phyloP scores from a whole-genome alignment of 768 basidiomycete genomes.

The Leccinum disarticulatum region DNA sequence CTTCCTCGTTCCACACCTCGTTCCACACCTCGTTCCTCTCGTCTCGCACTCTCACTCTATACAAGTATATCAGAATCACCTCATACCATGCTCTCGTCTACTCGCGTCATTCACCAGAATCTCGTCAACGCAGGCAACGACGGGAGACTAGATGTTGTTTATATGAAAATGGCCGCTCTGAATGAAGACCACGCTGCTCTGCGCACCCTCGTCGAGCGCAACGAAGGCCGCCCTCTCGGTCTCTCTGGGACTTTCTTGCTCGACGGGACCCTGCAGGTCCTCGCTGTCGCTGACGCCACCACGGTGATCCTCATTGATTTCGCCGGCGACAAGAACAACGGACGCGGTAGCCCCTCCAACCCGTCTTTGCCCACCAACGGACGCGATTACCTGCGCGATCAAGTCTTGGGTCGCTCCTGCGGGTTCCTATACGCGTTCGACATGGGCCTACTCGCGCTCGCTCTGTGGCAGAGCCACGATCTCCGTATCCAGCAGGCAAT shows the following conservation, averaged over 20 bases:
- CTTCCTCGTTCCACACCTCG: too few species aligned
- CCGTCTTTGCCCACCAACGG: conserved; percentile 18
- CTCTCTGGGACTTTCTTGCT: conserved; percentile 27
- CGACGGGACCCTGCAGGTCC: conserved; percentile 24
- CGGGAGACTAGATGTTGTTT: conserved; percentile 18
- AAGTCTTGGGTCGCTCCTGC: conserved; percentile 28
- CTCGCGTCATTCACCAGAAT: conserved; percentile 24
- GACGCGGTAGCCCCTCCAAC: conserved; percentile 27
- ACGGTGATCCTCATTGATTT: conserved; percentile 31
- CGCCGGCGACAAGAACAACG: conserved; percentile 32
- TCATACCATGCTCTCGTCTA: background rate
- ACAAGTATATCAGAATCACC: background rate
- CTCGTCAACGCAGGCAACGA: conserved; percentile 27
- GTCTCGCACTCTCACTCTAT: conserved; percentile 6
- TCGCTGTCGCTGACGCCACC: conserved; percentile 30
- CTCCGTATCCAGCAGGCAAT: conserved; percentile 37
- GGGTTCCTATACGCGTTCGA: conserved; percentile 34
- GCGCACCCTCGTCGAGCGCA: conserved; percentile 28
- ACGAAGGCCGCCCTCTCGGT: conserved; percentile 35
- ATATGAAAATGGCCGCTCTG: conserved; percentile 21
- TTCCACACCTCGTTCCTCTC: background rate
- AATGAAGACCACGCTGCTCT: conserved; percentile 24
- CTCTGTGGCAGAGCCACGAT: conserved; percentile 30
- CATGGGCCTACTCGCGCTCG: conserved; percentile 29
- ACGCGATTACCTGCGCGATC: conserved; percentile 28